Conservation (phyloP, 805 yeast genomes). For the Isabelozyma gotoi region DNA sequence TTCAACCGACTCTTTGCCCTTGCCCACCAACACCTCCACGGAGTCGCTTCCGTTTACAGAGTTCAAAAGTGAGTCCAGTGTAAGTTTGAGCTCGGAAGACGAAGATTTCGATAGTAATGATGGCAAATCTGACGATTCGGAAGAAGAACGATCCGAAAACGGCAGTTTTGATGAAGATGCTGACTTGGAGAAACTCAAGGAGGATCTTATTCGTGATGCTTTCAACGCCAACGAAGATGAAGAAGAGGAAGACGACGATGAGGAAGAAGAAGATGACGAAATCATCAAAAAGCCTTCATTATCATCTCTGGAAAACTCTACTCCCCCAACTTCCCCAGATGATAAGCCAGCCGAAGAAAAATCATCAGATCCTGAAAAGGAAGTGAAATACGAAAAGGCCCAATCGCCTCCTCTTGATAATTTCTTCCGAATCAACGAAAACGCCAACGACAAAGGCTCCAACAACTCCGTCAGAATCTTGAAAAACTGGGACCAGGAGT, state of each 20-base stretch:
- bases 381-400: neutral
- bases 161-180: constrained; percentile 15
- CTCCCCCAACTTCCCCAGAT: constrained; percentile 37
- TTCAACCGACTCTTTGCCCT: constrained; percentile 6
- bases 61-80: constrained; percentile 8
- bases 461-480: constrained; percentile 55
- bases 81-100: constrained; percentile 4
- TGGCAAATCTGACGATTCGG: constrained; percentile 15
- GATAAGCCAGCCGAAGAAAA: constrained; percentile 12
- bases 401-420: constrained; percentile 5
- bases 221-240: constrained; percentile 14
- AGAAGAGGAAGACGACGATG: constrained; percentile 17
- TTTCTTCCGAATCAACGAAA: constrained; percentile 62
- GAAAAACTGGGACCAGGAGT: constrained; percentile 70
- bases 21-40: constrained; percentile 12
- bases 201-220: constrained; percentile 18
- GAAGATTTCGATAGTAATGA: constrained; percentile 6
- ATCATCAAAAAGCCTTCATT: neutral
- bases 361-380: neutral
- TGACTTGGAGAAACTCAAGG: constrained; percentile 13
- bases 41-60: constrained; percentile 11
- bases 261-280: constrained; percentile 5
- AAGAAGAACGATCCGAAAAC: constrained; percentile 28
- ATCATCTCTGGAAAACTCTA: constrained; percentile 5
- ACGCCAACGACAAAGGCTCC: constrained; percentile 60